phyloP scores from a whole-genome alignment of 2,329 filamentous ascomycete genomes.

The Knufia fluminis region DNA sequence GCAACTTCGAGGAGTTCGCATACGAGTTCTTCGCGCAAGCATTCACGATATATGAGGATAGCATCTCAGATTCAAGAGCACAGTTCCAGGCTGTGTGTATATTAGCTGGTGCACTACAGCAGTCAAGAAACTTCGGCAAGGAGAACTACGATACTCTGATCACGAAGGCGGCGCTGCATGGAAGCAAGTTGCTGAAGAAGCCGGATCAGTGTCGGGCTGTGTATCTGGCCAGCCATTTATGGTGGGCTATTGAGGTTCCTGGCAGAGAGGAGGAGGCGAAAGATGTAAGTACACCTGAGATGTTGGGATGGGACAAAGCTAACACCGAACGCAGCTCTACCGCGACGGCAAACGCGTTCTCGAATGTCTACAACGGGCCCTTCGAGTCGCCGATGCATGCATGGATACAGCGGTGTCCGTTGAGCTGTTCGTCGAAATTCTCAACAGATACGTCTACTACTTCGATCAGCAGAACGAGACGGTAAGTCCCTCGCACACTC shows the following conservation, averaged over 20 bases:
- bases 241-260: conserved; percentile 87
- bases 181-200: conserved; percentile 93
- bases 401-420: conserved; percentile 98
- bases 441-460: conserved; percentile 98
- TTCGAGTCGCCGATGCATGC: conserved; percentile 93
- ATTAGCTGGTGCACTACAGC: conserved; percentile 79
- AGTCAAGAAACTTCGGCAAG: conserved; percentile 80
- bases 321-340: too few relatives aligned
- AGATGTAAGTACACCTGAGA: conserved; percentile 63
- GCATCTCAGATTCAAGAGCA: conserved; percentile 86
- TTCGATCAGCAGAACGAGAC: conserved; percentile 99
- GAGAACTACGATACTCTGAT: conserved; percentile 99
- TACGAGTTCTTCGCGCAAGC: conserved; percentile 99
- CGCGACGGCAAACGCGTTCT: conserved; percentile 95
- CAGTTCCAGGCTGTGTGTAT: conserved; percentile 98
- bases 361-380: conserved; percentile 87
- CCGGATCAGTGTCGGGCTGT: conserved; percentile 96
- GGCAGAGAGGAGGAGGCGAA: conserved; percentile 72
- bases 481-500: conserved; percentile 36
- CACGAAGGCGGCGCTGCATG: conserved; percentile 92
- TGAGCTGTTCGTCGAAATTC: conserved; percentile 94
- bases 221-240: conserved; percentile 90
- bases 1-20: conserved; percentile 85
- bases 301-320: too few relatives aligned
- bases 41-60: conserved; percentile 96